A percentile compares a stretch with the other conserved stretches of the same genome.
phyloP scores from a whole-genome alignment of 2,329 filamentous ascomycete species.

The Purpureocillium takamizusanense region DNA sequence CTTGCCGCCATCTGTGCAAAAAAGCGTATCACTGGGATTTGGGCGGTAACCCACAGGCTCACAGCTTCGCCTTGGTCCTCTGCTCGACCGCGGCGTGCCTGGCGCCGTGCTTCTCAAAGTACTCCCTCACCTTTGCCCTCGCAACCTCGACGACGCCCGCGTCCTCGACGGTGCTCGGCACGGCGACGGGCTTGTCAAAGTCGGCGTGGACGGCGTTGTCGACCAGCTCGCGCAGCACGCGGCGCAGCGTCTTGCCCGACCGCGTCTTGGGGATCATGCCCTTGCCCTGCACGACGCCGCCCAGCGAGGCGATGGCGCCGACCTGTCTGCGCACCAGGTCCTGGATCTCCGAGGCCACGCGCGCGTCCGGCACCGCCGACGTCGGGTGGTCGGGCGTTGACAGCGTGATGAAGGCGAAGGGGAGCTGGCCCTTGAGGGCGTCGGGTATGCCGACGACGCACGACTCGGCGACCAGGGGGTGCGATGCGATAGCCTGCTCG shows the following conservation, averaged over 20 bases:
- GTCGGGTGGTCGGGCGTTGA: constrained; percentile 35
- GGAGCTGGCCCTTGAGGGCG: constrained; percentile 77
- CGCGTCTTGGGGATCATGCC: constrained; percentile 88
- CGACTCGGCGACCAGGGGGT: constrained; percentile 71
- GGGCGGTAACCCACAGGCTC: constrained; percentile 7
- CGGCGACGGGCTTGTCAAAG: constrained; percentile 60
- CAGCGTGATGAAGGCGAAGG: constrained; percentile 75
- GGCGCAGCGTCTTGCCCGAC: constrained; percentile 80
- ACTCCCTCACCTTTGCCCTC: constrained; percentile 60
- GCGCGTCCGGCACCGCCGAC: constrained; percentile 37
- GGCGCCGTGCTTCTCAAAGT: constrained; percentile 51
- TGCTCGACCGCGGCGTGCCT: constrained; percentile 34
- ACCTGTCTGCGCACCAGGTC: constrained; percentile 68
- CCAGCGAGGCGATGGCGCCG: constrained; percentile 76
- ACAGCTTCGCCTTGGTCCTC: constrained; percentile 47
- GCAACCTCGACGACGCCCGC: constrained; percentile 64
- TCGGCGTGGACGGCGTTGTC: constrained; percentile 73
- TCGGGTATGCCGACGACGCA: constrained; percentile 85
- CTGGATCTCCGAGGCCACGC: constrained; percentile 56
- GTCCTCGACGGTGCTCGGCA: constrained; percentile 85
- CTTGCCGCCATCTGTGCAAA: too few species aligned
- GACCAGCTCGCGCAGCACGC: constrained; percentile 73
- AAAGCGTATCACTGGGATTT: too few species aligned
- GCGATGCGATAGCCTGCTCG: constrained; percentile 81
- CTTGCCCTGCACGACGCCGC: constrained; percentile 75